Evolutionary conservation across 805 yeast genomes (phyloP), one percentile per base, ranked within the genome.

Genomic region (Lipomyces sp.): DNA sequence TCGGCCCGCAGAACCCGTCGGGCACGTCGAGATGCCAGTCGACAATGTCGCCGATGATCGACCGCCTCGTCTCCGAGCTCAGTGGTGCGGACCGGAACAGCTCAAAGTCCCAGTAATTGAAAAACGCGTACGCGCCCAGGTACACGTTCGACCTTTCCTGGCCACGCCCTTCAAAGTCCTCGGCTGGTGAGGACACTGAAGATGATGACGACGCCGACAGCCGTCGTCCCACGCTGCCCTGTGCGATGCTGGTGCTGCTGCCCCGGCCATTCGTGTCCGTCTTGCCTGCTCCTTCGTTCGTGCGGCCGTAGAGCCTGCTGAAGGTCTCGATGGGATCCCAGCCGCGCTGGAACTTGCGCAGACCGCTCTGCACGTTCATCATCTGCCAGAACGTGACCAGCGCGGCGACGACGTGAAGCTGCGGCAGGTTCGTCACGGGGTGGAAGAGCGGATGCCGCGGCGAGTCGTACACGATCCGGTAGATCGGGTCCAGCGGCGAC

Each of bases 381-480:
- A 54, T 54, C 42, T 54, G 58, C 58, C 58, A 54, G 38, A 54
- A 54, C 33, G 58, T 54, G 18, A 52, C 58, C 37, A 54, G 45
- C 23, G 57, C 57, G 10, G 57, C 41, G 10, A 54, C 41, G 13
- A 54, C 58, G 33, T 51, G 45, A 21, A 46, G 36, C 29, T 54
- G 52, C 19, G 58, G 58, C n/a, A 52, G 33, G 14, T 57, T 53
- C n/a, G 47, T 43, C 24, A 34, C 43, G 2, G 51, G 45, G 14
- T 53, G 39, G 34, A 52, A 54, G 13, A 54, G 35, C 19, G 58
- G 58, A 26, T 54, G 55, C 7, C 57, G 48, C 28, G 58, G 58
- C 19, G 58, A 54, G 34, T 54, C 57, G 47, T 54, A 54, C 13
- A 54, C 58, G 21, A 54, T 39, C 21, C 57, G 48, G 26, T 54